phyloP scores from a whole-genome alignment of 2,329 filamentous ascomycete species.

The Nigrospora sphaerica region DNA sequence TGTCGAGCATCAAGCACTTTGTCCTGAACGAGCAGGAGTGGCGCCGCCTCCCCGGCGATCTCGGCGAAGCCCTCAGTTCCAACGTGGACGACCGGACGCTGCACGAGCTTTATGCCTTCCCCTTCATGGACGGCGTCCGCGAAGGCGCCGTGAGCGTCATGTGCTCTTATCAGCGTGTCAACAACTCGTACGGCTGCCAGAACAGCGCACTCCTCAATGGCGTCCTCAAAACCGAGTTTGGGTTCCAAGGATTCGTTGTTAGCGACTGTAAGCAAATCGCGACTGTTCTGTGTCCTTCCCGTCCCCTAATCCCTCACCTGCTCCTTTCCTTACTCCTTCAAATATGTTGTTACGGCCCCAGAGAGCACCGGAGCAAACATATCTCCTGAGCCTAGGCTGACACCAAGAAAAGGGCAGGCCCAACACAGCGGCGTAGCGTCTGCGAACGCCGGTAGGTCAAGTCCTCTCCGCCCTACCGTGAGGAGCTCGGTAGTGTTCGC shows the following conservation, averaged over 20 bases:
- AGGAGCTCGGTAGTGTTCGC: too few species aligned
- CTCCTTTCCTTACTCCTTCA: too few species aligned
- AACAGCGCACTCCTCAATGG: slow-evolving; percentile 79
- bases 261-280: slow-evolving; percentile 35
- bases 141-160: slow-evolving; percentile 74
- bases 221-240: slow-evolving; percentile 76
- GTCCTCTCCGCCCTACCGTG: too few species aligned
- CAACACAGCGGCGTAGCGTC: slow-evolving; percentile 48
- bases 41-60: slow-evolving; percentile 17
- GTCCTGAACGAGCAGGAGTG: slow-evolving; percentile 6
- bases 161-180: slow-evolving; percentile 76
- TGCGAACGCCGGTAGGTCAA: slow-evolving; percentile 32
- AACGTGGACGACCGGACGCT: slow-evolving; percentile 21
- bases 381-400: background rate
- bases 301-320: too few species aligned
- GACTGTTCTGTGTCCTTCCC: too few species aligned
- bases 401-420: slow-evolving; percentile 26
- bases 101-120: slow-evolving; percentile 80
- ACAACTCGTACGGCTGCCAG: slow-evolving; percentile 63
- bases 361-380: slow-evolving; percentile 14
- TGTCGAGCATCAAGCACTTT: slow-evolving; percentile 58
- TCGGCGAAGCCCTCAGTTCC: slow-evolving; percentile 21
- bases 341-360: slow-evolving; percentile 23
- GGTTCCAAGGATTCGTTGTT: slow-evolving; percentile 75
- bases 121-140: slow-evolving; percentile 73